These are phyloP conservation scores for Beauveria rudraprayagi DNA, from an alignment of 2,329 filamentous ascomycete genomes.

Conservation along the genomic window DNA sequence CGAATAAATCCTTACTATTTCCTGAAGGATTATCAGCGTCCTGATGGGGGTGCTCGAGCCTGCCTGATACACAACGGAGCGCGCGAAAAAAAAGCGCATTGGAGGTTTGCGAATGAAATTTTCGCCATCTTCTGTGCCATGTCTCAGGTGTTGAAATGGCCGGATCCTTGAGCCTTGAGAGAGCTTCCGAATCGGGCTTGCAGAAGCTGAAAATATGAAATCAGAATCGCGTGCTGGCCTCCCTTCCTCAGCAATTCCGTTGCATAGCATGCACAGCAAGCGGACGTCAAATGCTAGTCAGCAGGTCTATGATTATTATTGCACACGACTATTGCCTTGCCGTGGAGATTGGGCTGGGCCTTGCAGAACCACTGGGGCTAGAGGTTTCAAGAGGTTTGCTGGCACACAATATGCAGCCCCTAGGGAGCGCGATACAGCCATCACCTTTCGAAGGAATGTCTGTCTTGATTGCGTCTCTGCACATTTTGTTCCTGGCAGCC, in stretches of 20 bases:
- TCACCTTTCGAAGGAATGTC: background rate
- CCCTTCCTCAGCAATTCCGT: background rate
- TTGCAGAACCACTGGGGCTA: background rate
- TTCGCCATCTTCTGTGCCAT: background rate
- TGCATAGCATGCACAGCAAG: background rate
- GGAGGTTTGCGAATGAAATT: background rate
- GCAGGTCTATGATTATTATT: background rate
- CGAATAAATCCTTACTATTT: background rate
- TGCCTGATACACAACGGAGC: conserved; percentile 1
- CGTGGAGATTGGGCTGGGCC: background rate
- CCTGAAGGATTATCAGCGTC: background rate
- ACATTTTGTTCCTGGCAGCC: background rate
- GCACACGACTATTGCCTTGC: background rate
- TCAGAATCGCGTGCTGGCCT: background rate
- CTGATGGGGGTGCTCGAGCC: background rate
- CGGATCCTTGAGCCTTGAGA: background rate
- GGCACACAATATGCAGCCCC: background rate
- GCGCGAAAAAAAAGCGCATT: background rate
- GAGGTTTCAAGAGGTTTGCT: background rate
- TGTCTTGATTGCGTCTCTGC: background rate
- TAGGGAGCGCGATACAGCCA: background rate
- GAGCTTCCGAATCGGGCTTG: conserved; percentile 3
- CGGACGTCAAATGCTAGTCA: background rate
- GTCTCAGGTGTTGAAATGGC: background rate
- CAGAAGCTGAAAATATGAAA: background rate